These are phyloP conservation scores for Antitrichia curtipendula DNA, from an alignment of 225 moss, liverwort and hornwort species.

Conservation along the genomic window DNA sequence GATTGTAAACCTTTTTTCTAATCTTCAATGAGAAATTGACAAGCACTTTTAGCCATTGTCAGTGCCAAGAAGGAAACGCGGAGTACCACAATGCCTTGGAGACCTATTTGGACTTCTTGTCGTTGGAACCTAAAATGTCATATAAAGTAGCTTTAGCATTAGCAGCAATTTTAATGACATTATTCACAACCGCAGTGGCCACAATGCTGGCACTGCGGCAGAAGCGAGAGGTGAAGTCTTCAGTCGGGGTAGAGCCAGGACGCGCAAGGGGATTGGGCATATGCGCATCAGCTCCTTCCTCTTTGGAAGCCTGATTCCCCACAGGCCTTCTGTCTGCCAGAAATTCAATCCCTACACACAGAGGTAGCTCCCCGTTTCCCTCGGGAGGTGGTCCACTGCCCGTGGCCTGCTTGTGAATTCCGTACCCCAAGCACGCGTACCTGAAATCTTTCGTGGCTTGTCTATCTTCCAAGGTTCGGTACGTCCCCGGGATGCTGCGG, in stretches of 20 bases:
- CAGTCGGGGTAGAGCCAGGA: neutral
- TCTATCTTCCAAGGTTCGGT: conserved; percentile 16
- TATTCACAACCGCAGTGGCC: conserved; percentile 14
- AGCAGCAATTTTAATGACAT: conserved; percentile 1
- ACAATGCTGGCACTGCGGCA: conserved; percentile 22
- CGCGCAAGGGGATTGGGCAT: conserved; percentile 1
- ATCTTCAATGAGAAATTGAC: neutral
- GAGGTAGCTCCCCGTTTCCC: conserved; percentile 6
- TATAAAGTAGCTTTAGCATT: conserved; percentile 10
- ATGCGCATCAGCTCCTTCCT: neutral
- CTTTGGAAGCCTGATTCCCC: neutral
- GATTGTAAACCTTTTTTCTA: neutral
- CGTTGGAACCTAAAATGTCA: conserved; percentile 1
- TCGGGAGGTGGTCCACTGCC: neutral
- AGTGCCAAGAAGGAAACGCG: neutral
- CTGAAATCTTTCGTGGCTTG: conserved; percentile 32
- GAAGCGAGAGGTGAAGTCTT: conserved; percentile 22
- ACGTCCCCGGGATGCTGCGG: conserved; percentile 25
- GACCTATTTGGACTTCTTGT: conserved; percentile 11
- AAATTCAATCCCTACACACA: conserved; percentile 34
- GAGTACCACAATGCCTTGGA: no score
- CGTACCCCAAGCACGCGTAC: conserved; percentile 21
- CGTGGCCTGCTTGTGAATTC: conserved; percentile 5
- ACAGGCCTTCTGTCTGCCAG: conserved; percentile 22
- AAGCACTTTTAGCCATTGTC: neutral